Evolutionary conservation across 2,329 filamentous ascomycete genomes (phyloP), one percentile per base, ranked within the genome.

Genomic region (Colletotrichum sp.): DNA sequence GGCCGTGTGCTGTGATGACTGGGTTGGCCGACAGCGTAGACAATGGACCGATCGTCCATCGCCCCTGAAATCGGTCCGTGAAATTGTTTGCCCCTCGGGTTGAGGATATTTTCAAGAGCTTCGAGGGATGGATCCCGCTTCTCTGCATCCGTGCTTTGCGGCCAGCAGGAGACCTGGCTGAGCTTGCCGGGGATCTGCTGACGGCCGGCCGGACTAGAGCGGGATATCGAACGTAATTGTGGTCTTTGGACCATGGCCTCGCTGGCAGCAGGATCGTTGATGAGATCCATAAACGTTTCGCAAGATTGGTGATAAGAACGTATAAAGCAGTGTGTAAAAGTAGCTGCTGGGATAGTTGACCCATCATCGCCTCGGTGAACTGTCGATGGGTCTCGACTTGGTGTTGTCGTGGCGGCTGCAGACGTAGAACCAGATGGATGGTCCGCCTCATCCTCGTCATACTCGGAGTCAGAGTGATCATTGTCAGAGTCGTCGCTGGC

Each of bases 231-330:
- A 30, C 89, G 86, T 6, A 94, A 83, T 6, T 89, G 87, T 15
- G 91, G 82, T 21, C 85, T 76, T 67, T 83, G 84, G 6, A 81
- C 76, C n/a, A 82, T 78, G 4, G 78, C 74, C 3, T 80, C 77
- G 18, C 52, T 13, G 24, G 36, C 81, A 85, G 81, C 65, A 5
- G 88, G 83, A 76, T 90, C 88, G 76, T 92, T 87, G 8, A 93
- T 88, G 0, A 94, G 81, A 78, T 94, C 92, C 7, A 94, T 70
- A 79, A 91, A 93, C 0, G 91, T 87, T 26, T 86, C 86, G 76
- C 88, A 88, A 3, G 87, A 84, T 15, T 86, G 81, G 67, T 90
- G 87, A 80, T 94, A 94, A 5, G 87, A 86, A 28, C 90, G 87
- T 60, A 92, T 82, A 59, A 89, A 88, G 13, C 89, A 92, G 69